phyloP scores from a whole-genome alignment of 257 asterid species.

The Przewalskia tangutica region DNA sequence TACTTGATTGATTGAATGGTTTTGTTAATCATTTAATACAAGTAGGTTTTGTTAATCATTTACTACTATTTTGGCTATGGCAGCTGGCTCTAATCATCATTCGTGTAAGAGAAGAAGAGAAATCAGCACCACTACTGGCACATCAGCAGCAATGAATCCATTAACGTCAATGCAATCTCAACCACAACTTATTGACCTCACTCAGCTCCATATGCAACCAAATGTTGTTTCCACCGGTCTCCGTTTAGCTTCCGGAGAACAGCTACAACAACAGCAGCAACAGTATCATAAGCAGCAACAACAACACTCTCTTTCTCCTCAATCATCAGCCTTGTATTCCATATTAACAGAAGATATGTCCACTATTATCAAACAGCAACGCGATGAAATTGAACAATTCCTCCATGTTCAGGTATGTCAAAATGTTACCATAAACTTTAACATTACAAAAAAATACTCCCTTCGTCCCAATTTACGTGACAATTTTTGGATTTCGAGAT shows the following conservation, averaged over 20 bases:
- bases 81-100: conserved; percentile 17
- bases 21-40: background rate
- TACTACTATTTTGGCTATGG: background rate
- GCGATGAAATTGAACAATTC: conserved; percentile 25
- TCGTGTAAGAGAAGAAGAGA: conserved; percentile 31
- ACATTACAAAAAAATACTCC: background rate
- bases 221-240: conserved; percentile 39
- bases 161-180: conserved; percentile 16
- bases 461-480: too few species aligned
- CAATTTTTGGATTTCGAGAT: too few species aligned
- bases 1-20: background rate
- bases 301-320: conserved; percentile 21
- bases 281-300: background rate
- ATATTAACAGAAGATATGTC: conserved; percentile 23
- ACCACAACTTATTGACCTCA: conserved; percentile 21
- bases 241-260: conserved; percentile 26
- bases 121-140: background rate
- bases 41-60: background rate
- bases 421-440: background rate
- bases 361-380: conserved; percentile 25
- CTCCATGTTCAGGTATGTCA: conserved; percentile 12
- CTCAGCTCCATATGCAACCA: conserved; percentile 17
- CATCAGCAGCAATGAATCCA: conserved; percentile 4
- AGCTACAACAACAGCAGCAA: conserved; percentile 8
- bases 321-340: conserved; percentile 21